Base-by-base conservation (phyloP, 2,329 filamentous ascomycete genomes). In the Curvularia sp. region DNA sequence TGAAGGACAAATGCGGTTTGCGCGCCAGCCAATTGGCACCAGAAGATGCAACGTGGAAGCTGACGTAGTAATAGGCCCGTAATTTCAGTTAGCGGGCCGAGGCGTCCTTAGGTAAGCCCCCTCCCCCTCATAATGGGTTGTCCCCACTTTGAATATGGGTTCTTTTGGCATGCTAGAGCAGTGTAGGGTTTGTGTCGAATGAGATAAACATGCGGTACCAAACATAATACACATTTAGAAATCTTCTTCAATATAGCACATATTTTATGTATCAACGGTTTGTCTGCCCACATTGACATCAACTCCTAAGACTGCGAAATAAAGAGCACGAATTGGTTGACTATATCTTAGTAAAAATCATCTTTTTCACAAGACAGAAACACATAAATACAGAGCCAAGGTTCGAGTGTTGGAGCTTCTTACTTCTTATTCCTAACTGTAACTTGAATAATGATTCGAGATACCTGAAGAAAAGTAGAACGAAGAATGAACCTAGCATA, bases 31-130 rank as follows among this genome's bases (percentile, higher is more conserved):
- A 70, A 69, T 66, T 66, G 61, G 60, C 59, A 61, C 51, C 49
- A 60, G 64, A 74, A 75, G 71, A 71, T 68, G 73, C 68, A 70
- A 75, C 72, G 73, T 75, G 72, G 72, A 73, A 63, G 71, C 68
- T 73, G 57, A 59, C 53, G 57, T 59, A 58, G 38, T 47, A 47
- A 31, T 22, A 49, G 22, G 47, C 31, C 33, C 47, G 33, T 38
- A 24, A 22, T 20, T 18, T 31, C 18, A n/a, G 44, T 24, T 33
- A 44, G 24, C 55, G 55, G 55, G 44, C 55, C 55, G 55, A 55
- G 39, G 55, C n/a, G 26, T 42, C 12, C 38, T 42, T 22, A 43
- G 38, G 55, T 57, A 53, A 57, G 55, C 52, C 33, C 38, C 43
- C 39, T 24, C 33, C 30, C 30, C 18, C 20, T 18, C 35, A 18